These are phyloP conservation scores for Ceratocystis cacaofunesta DNA, from an alignment of 2,329 filamentous ascomycete species.

Conservation along the genomic window DNA sequence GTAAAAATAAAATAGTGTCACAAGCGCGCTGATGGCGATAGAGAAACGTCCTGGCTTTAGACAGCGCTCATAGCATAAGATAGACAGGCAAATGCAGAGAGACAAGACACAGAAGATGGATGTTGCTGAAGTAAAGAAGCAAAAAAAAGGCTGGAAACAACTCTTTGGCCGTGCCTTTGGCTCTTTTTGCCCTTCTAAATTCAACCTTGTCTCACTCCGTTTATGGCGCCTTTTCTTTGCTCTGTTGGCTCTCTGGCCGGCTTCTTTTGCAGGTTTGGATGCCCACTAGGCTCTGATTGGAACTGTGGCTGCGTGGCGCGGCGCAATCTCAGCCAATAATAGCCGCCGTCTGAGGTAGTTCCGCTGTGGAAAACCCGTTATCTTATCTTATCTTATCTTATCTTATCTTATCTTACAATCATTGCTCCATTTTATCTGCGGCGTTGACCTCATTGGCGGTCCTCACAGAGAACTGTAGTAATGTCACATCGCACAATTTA, in stretches of 20 bases:
- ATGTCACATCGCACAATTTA: neutral
- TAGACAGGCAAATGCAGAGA: neutral
- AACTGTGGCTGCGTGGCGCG: neutral
- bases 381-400: slow-evolving; percentile 4
- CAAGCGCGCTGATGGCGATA: neutral
- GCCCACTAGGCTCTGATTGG: slow-evolving; percentile 1
- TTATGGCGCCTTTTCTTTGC: neutral
- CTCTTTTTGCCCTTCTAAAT: neutral
- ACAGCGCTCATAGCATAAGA: neutral
- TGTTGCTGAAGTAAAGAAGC: neutral
- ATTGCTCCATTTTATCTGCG: neutral
- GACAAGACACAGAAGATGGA: neutral
- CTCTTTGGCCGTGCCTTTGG: neutral
- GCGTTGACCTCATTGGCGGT: slow-evolving; percentile 5
- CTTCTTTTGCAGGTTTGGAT: slow-evolving; percentile 7
- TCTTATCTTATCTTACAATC: neutral
- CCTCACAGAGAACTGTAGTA: neutral
- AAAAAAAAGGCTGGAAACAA: neutral
- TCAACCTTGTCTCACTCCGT: slow-evolving; percentile 2
- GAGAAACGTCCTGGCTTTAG: neutral
- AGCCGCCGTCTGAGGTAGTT: neutral
- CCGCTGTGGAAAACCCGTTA: neutral
- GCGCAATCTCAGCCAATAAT: neutral
- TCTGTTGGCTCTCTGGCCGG: neutral
- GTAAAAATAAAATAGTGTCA: neutral